A percentile compares a stretch with the other conserved stretches of the same genome.
Conservation (phyloP, 2,329 filamentous ascomycete species). For the Drechslerella stenobrocha region DNA sequence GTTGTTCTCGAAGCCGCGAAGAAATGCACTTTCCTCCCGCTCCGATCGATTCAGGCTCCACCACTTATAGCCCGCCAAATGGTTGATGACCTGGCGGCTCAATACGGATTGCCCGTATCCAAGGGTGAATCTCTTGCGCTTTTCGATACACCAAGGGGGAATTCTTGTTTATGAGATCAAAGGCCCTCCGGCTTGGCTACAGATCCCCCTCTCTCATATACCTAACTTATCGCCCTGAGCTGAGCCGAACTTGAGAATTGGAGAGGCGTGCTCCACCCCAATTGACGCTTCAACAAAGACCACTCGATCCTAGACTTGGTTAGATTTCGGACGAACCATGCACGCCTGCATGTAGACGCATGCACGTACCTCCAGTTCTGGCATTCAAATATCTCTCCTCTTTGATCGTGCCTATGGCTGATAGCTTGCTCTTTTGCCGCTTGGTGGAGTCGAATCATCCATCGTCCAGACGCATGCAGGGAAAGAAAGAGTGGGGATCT, state of each 20-base stretch:
- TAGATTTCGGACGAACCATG: slow-evolving; percentile 9
- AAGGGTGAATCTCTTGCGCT: neutral
- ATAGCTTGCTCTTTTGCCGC: slow-evolving; percentile 5
- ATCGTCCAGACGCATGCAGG: neutral
- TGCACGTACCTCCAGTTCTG: slow-evolving; percentile 1
- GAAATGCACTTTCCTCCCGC: slow-evolving; percentile 12
- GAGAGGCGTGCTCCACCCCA: neutral
- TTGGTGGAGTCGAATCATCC: slow-evolving; percentile 1
- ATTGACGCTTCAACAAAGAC: slow-evolving; percentile 1
- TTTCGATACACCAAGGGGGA: neutral
- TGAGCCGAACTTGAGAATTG: neutral
- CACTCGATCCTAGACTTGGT: slow-evolving; percentile 8
- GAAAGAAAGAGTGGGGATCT: slow-evolving; percentile 1
- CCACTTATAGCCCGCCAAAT: slow-evolving; percentile 46
- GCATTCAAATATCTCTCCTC: neutral
- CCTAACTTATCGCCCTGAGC: neutral
- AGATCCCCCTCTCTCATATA: neutral
- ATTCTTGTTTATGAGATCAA: too few relatives aligned
- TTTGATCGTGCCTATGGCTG: slow-evolving; percentile 3
- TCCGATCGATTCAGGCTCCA: slow-evolving; percentile 26
- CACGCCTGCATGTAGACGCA: slow-evolving; percentile 1
- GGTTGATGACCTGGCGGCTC: slow-evolving; percentile 40
- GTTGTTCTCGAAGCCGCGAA: slow-evolving; percentile 46
- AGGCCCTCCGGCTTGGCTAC: slow-evolving; percentile 1
- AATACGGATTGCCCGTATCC: neutral